Evolutionary conservation across 371 early-diverging fungal genomes (phyloP).

Genomic region (Lichtheimia hyalospora): DNA sequence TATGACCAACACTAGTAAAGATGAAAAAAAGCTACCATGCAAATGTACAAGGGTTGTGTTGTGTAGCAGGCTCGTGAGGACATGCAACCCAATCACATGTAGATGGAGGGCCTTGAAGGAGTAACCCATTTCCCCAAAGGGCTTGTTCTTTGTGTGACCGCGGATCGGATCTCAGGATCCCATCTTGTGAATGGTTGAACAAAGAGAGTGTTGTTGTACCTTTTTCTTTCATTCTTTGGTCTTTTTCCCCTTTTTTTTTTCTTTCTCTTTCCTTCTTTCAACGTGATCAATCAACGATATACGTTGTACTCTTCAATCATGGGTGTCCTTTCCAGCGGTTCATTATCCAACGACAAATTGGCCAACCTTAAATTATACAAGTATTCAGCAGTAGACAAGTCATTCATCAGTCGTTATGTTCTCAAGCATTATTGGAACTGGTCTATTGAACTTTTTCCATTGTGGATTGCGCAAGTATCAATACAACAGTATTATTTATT

Average conservation of each 20-base stretch:
- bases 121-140: conserved; percentile 2
- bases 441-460: conserved; percentile 85
- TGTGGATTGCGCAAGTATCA: conserved; percentile 88
- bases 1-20: no score
- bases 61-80: no score
- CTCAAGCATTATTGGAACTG: conserved; percentile 89
- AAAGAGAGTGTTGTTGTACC: no score
- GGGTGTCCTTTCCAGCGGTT: conserved; percentile 29
- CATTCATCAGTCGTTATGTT: conserved; percentile 80
- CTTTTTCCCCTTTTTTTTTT: conserved; percentile 1
- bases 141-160: not conserved
- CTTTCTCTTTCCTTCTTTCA: conserved; percentile 9
- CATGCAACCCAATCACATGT: no score
- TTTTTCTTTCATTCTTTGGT: no score
- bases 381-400: conserved; percentile 83
- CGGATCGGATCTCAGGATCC: conserved; percentile 1
- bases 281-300: not conserved
- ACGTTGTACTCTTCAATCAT: not conserved
- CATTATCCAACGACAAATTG: conserved; percentile 63
- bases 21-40: no score
- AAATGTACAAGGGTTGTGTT: no score
- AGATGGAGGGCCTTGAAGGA: no score
- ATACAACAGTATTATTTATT: not conserved
- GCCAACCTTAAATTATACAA: conserved; percentile 79
- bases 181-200: no score